These are phyloP conservation scores for Fusarium sulawesiense DNA, from an alignment of 2,329 filamentous ascomycete species.

Conservation along the genomic window DNA sequence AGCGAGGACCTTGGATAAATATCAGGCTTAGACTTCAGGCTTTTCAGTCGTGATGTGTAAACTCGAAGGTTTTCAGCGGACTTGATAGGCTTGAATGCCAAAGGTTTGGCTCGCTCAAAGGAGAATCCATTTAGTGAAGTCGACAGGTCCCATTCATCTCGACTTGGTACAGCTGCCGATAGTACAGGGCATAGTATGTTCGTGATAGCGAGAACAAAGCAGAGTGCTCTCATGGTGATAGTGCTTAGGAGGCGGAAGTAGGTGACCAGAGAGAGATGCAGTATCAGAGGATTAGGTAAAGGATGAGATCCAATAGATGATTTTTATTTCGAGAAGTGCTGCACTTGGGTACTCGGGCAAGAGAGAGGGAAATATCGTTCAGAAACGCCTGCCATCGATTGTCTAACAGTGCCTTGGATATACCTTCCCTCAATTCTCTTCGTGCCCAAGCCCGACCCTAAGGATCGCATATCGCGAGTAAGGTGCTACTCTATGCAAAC, in stretches of 20 bases:
- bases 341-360: not conserved
- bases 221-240: not conserved
- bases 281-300: not conserved
- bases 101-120: conserved; percentile 51
- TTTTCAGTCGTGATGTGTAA: conserved; percentile 51
- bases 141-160: conserved; percentile 49
- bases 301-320: not conserved
- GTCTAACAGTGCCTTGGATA: not conserved
- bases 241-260: not conserved
- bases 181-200: conserved; percentile 3
- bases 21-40: conserved; percentile 40
- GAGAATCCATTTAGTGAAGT: conserved; percentile 53
- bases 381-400: not conserved
- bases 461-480: not conserved
- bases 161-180: not conserved
- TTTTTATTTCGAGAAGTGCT: not conserved
- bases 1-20: conserved; percentile 44
- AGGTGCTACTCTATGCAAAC: conserved; percentile 9
- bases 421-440: not conserved
- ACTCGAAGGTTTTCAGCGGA: conserved; percentile 46
- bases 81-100: conserved; percentile 40
- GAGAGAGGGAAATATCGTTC: not conserved
- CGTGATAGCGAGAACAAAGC: not conserved
- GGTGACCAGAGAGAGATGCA: not conserved
- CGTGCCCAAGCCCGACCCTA: not conserved